A percentile compares a stretch with the other conserved stretches of the same genome.
Conservation (phyloP, 2,329 filamentous ascomycete species). For the Pyrenochaeta sp. region DNA sequence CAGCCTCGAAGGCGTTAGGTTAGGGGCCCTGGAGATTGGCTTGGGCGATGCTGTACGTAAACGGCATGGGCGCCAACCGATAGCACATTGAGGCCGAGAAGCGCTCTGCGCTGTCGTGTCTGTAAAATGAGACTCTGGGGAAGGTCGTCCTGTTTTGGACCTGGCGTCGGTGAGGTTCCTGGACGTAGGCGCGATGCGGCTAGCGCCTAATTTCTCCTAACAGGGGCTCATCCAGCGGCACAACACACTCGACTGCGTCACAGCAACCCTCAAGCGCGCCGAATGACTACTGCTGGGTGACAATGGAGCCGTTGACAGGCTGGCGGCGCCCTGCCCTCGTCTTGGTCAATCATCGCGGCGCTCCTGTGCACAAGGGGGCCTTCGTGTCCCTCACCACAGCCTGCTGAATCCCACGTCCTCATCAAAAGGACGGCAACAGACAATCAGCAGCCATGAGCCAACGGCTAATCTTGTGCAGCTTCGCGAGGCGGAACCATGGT, state of each 20-base stretch:
- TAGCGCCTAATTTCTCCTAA: constrained; percentile 6
- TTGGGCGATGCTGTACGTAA: constrained; percentile 30
- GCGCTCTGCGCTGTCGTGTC: constrained; percentile 24
- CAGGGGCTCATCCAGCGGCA: constrained; percentile 16
- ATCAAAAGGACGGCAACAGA: constrained; percentile 10
- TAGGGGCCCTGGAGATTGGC: constrained; percentile 44
- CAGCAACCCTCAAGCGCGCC: constrained; percentile 11
- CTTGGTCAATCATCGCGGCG: constrained; percentile 1
- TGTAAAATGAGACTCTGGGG: constrained; percentile 44
- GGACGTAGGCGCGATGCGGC: background rate
- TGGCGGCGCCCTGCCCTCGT: background rate
- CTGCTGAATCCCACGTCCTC: constrained; percentile 4
- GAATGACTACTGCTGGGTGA: constrained; percentile 7
- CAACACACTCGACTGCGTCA: constrained; percentile 15
- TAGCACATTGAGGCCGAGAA: constrained; percentile 31
- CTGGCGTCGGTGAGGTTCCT: background rate
- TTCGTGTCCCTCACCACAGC: constrained; percentile 5
- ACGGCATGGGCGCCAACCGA: constrained; percentile 33
- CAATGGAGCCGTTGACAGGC: constrained; percentile 1
- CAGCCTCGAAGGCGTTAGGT: constrained; percentile 32
- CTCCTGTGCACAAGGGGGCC: background rate
- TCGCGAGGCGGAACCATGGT: constrained; percentile 22
- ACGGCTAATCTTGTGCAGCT: constrained; percentile 26
- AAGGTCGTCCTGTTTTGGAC: constrained; percentile 13
- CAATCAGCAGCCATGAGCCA: constrained; percentile 19